A percentile compares a stretch with the other conserved stretches of the same genome.
Evolutionary conservation across 208 protist genomes (phyloP).

Genomic region (Dictyostelium gargantuum): DNA sequence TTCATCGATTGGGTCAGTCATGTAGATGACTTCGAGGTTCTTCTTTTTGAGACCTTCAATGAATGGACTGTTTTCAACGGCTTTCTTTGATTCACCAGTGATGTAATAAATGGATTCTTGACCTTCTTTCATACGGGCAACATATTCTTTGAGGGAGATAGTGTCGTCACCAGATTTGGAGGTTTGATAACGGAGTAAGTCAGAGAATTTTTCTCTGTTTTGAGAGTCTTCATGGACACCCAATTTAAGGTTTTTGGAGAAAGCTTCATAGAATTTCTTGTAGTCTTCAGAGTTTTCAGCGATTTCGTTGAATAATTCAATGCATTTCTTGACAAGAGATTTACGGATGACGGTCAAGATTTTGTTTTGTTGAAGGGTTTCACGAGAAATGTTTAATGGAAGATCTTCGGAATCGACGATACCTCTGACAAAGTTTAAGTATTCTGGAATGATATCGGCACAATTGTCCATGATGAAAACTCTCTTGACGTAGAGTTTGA

Average conservation of each 20-base stretch:
- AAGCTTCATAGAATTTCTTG: conserved; percentile 98
- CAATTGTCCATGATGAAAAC: conserved; percentile 99
- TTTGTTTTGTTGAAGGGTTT: conserved; percentile 98
- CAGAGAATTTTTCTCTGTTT: conserved; percentile 95
- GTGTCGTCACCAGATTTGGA: conserved; percentile 92
- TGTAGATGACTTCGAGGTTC: conserved; percentile 96
- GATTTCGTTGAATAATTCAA: conserved; percentile 97
- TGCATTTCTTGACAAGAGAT: conserved; percentile 97
- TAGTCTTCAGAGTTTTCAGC: conserved; percentile 97
- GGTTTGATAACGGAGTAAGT: conserved; percentile 94
- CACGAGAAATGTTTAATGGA: conserved; percentile 98
- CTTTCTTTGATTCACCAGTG: conserved; percentile 94
- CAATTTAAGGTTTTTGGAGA: conserved; percentile 98
- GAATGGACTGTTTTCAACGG: conserved; percentile 95
- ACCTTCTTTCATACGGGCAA: conserved; percentile 95
- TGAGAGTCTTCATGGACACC: conserved; percentile 97
- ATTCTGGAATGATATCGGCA: conserved; percentile 97
- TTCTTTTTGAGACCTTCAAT: conserved; percentile 94
- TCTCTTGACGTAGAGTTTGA: conserved; percentile 96
- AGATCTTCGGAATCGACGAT: conserved; percentile 98
- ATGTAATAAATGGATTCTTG: conserved; percentile 99
- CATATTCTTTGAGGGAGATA: conserved; percentile 96
- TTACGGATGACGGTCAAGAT: conserved; percentile 98
- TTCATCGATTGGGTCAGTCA: conserved; percentile 98
- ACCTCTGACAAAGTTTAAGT: conserved; percentile 96